Percentiles rank a stretch among this genome's conserved stretches.
These are phyloP conservation scores for Salisapilia sapeloensis DNA, from an alignment of 352 stramenopile genomes.

Conservation along the genomic window DNA sequence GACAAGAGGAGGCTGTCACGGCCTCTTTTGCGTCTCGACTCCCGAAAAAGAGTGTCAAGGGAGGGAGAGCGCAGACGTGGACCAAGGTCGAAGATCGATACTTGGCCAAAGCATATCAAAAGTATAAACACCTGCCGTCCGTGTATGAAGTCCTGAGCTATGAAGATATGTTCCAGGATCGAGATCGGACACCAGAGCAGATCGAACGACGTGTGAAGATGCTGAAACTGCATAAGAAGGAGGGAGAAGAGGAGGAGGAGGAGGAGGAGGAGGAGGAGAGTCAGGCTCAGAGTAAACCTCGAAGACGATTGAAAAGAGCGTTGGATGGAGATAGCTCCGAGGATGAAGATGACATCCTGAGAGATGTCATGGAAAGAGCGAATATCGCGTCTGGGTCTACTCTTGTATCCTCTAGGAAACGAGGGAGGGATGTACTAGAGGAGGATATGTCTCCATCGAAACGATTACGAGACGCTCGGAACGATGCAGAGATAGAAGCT, in stretches of 20 bases:
- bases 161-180: slow-evolving; percentile 82
- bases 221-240: slow-evolving; percentile 44
- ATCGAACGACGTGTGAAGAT: slow-evolving; percentile 75
- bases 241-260: slow-evolving; percentile 5
- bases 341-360: too few relatives aligned
- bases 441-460: too few relatives aligned
- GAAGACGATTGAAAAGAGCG: slow-evolving; percentile 4
- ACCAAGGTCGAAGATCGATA: slow-evolving; percentile 71
- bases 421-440: too few relatives aligned
- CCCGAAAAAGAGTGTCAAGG: slow-evolving; percentile 11
- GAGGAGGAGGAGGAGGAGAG: slow-evolving; percentile 4
- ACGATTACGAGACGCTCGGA: too few relatives aligned
- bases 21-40: slow-evolving; percentile 4
- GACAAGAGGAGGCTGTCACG: slow-evolving; percentile 1
- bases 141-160: slow-evolving; percentile 81
- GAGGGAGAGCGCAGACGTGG: slow-evolving; percentile 60
- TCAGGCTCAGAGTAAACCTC: not conserved
- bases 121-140: slow-evolving; percentile 63
- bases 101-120: slow-evolving; percentile 56
- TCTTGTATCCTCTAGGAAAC: too few relatives aligned
- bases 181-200: slow-evolving; percentile 63
- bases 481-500: too few relatives aligned
- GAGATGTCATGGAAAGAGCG: too few relatives aligned
- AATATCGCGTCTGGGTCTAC: too few relatives aligned
- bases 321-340: slow-evolving; percentile 5